Percentiles rank a stretch among this genome's conserved stretches.
Conservation (phyloP, 495 filamentous ascomycete species). For the Neohortaea acidophila region DNA sequence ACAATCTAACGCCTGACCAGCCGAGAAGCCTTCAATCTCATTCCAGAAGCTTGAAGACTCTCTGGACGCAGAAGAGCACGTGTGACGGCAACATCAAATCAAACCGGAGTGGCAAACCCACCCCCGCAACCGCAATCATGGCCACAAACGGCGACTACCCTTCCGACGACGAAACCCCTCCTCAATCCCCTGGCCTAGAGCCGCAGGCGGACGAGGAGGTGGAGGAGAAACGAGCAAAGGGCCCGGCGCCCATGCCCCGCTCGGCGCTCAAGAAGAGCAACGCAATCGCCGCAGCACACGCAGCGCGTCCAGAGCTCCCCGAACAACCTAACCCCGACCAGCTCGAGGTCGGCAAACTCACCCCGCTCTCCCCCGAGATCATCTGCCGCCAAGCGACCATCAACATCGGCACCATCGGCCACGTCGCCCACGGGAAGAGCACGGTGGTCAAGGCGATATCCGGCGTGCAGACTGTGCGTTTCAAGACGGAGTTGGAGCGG, state of each 20-base stretch:
- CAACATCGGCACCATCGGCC: conserved; percentile 97
- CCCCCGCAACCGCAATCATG: conserved; percentile 46
- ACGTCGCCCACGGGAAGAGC: conserved; percentile 96
- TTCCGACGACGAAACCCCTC: conserved; percentile 39
- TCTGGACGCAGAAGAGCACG: too few species aligned
- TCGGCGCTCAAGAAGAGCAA: conserved; percentile 51
- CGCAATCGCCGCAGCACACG: conserved; percentile 37
- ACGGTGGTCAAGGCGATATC: conserved; percentile 99
- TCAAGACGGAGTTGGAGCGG: conserved; percentile 97
- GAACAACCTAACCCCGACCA: conserved; percentile 73
- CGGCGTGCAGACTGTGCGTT: conserved; percentile 93
- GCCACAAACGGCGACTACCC: conserved; percentile 43
- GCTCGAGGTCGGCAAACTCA: conserved; percentile 62
- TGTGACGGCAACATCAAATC: too few species aligned
- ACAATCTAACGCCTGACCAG: too few species aligned
- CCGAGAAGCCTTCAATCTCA: too few species aligned
- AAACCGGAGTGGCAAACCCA: too few species aligned
- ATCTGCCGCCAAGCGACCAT: conserved; percentile 95
- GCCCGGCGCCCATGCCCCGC: conserved; percentile 36
- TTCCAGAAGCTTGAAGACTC: too few species aligned
- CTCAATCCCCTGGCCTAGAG: conserved; percentile 42
- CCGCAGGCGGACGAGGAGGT: conserved; percentile 19
- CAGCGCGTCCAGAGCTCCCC: conserved; percentile 49
- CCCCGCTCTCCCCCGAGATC: conserved; percentile 83
- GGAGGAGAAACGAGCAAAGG: conserved; percentile 22